phyloP scores from a whole-genome alignment of 2,329 filamentous ascomycete species.

The Boeremia exigua region DNA sequence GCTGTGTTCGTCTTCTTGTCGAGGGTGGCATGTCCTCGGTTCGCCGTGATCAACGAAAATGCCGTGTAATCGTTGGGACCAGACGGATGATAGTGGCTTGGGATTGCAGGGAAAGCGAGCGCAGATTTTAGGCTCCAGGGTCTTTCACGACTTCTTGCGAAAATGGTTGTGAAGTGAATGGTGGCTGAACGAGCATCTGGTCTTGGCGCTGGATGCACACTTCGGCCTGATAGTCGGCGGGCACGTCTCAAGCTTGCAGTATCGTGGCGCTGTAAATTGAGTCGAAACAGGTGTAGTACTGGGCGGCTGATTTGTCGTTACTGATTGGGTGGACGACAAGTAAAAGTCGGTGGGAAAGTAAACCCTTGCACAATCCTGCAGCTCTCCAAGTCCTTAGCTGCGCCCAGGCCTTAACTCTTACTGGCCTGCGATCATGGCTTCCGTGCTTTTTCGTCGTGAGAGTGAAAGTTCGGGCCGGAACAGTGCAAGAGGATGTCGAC shows the following conservation, averaged over 20 bases:
- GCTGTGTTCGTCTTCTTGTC: slow-evolving; percentile 30
- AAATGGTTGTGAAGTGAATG: background rate
- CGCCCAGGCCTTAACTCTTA: background rate
- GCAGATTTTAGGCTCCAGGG: slow-evolving; percentile 15
- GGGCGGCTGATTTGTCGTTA: background rate
- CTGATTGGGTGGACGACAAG: slow-evolving; percentile 3
- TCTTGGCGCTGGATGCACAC: background rate
- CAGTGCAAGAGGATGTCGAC: background rate
- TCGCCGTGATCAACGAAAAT: slow-evolving; percentile 5
- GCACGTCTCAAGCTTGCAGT: slow-evolving; percentile 13
- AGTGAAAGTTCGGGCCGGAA: background rate
- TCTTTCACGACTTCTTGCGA: background rate
- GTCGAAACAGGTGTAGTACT: slow-evolving; percentile 9
- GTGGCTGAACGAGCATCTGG: slow-evolving; percentile 13
- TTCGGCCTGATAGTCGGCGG: slow-evolving; percentile 4
- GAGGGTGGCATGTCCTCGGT: slow-evolving; percentile 34
- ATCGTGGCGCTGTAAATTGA: slow-evolving; percentile 18
- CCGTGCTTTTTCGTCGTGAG: slow-evolving; percentile 9
- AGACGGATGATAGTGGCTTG: background rate
- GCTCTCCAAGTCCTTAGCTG: background rate
- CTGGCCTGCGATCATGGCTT: background rate
- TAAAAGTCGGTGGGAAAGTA: slow-evolving; percentile 2
- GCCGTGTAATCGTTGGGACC: background rate
- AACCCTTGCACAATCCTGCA: slow-evolving; percentile 10
- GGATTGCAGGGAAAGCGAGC: slow-evolving; percentile 13